Percentiles rank a stretch among this genome's conserved stretches.
Conservation (phyloP, 2,329 filamentous ascomycete species). For the Zymoseptoria crescenta region DNA sequence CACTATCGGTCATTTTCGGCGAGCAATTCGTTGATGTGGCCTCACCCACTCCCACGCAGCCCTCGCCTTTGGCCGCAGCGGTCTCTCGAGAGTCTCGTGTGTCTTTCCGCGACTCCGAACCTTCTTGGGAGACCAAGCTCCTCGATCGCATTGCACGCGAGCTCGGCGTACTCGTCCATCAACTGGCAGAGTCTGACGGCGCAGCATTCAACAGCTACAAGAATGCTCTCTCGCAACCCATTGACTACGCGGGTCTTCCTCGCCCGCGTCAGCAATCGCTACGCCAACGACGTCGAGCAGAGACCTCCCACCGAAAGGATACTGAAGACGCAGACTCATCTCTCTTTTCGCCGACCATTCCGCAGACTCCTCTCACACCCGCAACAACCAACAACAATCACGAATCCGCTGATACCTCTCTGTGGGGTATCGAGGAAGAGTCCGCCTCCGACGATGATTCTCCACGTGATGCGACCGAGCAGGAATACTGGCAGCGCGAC, state of each 20-base stretch:
- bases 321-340: constrained; percentile 9
- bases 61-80: constrained; percentile 25
- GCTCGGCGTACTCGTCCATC: constrained; percentile 73
- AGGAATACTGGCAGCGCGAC: constrained; percentile 87
- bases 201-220: constrained; percentile 73
- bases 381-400: constrained; percentile 30
- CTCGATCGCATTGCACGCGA: constrained; percentile 81
- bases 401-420: constrained; percentile 41
- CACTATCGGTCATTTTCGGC: constrained; percentile 80
- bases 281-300: constrained; percentile 19
- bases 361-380: constrained; percentile 22
- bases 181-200: constrained; percentile 77
- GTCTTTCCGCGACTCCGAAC: constrained; percentile 30
- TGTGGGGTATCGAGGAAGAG: constrained; percentile 61
- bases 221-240: constrained; percentile 43
- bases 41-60: constrained; percentile 26
- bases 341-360: constrained; percentile 26
- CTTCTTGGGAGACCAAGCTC: constrained; percentile 65
- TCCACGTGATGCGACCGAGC: constrained; percentile 35
- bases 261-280: constrained; percentile 18
- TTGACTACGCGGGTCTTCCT: constrained; percentile 73
- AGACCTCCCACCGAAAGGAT: constrained; percentile 10
- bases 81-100: constrained; percentile 26
- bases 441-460: constrained; percentile 29
- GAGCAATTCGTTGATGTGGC: constrained; percentile 54